These are phyloP conservation scores for Claviceps africana DNA, from an alignment of 2,329 filamentous ascomycete genomes.

Conservation along the genomic window DNA sequence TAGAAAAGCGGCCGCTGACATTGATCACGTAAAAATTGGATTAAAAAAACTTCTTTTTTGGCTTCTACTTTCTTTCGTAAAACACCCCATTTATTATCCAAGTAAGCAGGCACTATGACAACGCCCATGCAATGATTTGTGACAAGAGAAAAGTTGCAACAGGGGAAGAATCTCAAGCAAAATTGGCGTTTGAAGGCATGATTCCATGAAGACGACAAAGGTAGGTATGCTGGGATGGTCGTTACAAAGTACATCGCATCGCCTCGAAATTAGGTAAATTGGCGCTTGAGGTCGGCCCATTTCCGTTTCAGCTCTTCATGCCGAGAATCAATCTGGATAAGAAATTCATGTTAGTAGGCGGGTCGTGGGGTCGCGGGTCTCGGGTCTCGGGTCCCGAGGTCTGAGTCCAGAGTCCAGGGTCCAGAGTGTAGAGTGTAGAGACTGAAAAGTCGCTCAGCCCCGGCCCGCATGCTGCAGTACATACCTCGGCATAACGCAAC, in stretches of 20 bases:
- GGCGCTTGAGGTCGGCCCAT: slow-evolving; percentile 54
- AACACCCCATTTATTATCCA: background rate
- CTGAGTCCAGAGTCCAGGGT: background rate
- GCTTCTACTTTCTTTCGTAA: background rate
- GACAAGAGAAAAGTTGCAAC: background rate
- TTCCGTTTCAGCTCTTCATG: slow-evolving; percentile 58
- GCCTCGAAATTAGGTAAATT: slow-evolving; percentile 25
- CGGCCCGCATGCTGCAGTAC: slow-evolving; percentile 14
- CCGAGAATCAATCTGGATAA: slow-evolving; percentile 44
- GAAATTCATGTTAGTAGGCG: background rate
- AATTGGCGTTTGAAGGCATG: background rate
- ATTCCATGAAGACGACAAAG: background rate
- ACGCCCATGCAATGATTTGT: background rate
- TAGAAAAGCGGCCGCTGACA: too few species aligned
- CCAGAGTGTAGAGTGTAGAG: too few species aligned
- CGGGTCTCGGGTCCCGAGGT: background rate
- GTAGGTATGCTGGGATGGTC: background rate
- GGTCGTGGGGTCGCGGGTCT: accelerated
- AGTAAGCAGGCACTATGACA: background rate
- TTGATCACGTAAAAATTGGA: too few species aligned
- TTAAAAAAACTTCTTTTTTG: too few species aligned
- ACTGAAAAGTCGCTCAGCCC: background rate
- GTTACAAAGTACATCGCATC: background rate
- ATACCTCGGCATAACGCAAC: slow-evolving; percentile 88
- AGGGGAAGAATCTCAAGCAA: background rate